Evolutionary conservation across 352 stramenopile genomes (phyloP).

Genomic region (Phytophthora crassamura): DNA sequence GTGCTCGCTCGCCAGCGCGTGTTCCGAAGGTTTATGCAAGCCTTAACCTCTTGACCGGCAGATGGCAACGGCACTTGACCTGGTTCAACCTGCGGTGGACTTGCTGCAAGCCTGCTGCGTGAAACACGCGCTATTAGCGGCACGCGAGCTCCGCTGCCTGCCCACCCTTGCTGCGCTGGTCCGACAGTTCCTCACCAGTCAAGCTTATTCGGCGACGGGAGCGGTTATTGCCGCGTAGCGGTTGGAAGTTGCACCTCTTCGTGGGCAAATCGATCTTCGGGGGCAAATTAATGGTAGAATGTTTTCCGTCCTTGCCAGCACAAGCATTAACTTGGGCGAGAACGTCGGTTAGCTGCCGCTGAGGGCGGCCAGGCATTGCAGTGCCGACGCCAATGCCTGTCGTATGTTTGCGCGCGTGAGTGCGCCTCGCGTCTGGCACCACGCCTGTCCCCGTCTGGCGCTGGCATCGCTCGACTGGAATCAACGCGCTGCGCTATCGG

Average conservation of each 20-base stretch:
- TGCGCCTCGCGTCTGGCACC: constrained; percentile 11
- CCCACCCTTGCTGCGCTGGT: not conserved
- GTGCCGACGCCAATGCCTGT: not conserved
- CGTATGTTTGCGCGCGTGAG: constrained; percentile 11
- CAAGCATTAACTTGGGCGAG: no score
- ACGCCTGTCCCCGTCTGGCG: constrained; percentile 31
- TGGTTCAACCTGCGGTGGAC: constrained; percentile 27
- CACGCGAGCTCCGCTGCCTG: not conserved
- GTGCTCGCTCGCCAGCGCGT: not conserved
- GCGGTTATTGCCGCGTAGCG: constrained; percentile 9
- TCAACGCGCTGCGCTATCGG: no score
- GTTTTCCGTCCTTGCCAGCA: not conserved
- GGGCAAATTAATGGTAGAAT: not conserved
- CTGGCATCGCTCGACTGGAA: no score
- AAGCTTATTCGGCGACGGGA: constrained; percentile 15
- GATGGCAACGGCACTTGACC: constrained; percentile 21
- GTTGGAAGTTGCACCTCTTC: constrained; percentile 5
- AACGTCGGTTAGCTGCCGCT: no score
- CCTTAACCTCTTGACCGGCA: constrained; percentile 22
- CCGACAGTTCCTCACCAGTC: constrained; percentile 3
- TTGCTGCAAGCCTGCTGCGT: not conserved
- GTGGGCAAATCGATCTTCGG: no score
- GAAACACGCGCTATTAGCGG: constrained; percentile 10
- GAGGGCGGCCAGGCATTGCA: no score
- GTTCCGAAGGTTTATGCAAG: constrained; percentile 27